Evolutionary conservation across 176 grass and related monocot species (phyloP).

Genomic region (Aegilops speltoides): DNA sequence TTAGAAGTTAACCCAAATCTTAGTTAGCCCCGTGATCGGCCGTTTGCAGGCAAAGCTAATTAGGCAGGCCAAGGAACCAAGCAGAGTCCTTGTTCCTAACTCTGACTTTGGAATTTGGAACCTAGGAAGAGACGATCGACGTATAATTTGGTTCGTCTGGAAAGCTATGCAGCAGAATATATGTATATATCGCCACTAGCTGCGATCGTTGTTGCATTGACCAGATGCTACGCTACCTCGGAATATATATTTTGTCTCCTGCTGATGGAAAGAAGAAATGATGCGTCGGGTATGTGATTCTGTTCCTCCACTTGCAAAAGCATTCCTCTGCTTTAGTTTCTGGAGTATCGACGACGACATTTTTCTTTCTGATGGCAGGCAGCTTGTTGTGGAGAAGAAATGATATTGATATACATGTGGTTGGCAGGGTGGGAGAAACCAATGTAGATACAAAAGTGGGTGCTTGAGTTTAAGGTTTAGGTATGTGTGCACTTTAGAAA

Average conservation of each 20-base stretch:
- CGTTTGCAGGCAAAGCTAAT: neutral
- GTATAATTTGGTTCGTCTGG: neutral
- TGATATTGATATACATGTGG: neutral
- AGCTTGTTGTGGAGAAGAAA: neutral
- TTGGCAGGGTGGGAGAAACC: neutral
- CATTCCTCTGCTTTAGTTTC: neutral
- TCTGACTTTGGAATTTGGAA: neutral
- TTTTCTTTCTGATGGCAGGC: slow-evolving; percentile 2
- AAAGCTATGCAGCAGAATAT: neutral
- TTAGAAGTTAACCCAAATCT: neutral
- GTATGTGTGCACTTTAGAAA: neutral
- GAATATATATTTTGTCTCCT: neutral
- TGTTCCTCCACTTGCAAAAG: slow-evolving; percentile 15
- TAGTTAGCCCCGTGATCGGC: neutral
- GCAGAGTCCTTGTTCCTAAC: neutral
- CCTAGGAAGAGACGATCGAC: neutral
- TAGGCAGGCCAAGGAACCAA: neutral
- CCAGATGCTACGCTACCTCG: slow-evolving; percentile 5
- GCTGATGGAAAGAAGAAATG: slow-evolving; percentile 3
- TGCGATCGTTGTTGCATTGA: neutral
- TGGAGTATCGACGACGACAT: neutral
- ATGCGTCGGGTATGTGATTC: neutral
- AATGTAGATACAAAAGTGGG: neutral
- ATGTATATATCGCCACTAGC: neutral
- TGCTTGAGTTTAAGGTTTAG: neutral